Evolutionary conservation across 192 early-diverging fungal species (phyloP), one percentile per base, ranked within the genome.

Genomic region (Lobosporangium transversale): DNA sequence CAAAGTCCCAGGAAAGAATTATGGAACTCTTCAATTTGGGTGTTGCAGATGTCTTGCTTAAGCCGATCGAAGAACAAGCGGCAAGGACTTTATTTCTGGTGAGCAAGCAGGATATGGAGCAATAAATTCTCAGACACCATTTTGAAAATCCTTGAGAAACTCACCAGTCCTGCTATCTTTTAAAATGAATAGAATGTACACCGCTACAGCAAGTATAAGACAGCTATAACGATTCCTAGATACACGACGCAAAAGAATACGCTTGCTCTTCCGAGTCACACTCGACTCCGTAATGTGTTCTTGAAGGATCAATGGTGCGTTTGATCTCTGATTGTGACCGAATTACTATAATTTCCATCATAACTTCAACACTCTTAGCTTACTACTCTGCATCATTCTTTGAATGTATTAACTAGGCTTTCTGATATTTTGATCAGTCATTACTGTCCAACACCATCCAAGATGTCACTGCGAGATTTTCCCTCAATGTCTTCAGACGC

Each of bases 11-110:
- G 33, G 66, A 81, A 18, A 80, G 80, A 27, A 85, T 86, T 66
- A 20, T 75, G 24, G 69, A 83, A 27, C 78, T 85, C 31, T 68
- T 88, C 42, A 78, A 88, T 17, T 49, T 79, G 26, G 87, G 87
- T 10, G 84, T 85, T n/a, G 79, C 65, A 8, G 87, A 88, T 66
- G 85, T 79, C 62, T 43, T 88, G 42, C 24, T 88, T 17, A 88
- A 86, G 67, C 87, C 87, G 14, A 55, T 88, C 40, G 60, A 79
- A 11, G 52, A 80, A 51, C 79, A 86, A 53, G 76, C 79, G 4
- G 80, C 81, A 24, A 84, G 80, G 44, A 88, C 85, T 4, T 30
- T 88, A 21, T 86, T 84, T 52, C 64, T 88, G 78, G 87, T 88
- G 73, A 78, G 68, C 29, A 17, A 2, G 30, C 3, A 11, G 7